Evolutionary conservation across 352 stramenopile species (phyloP), one percentile per base, ranked within the genome.

Genomic region (Globisporangium cystogenes): DNA sequence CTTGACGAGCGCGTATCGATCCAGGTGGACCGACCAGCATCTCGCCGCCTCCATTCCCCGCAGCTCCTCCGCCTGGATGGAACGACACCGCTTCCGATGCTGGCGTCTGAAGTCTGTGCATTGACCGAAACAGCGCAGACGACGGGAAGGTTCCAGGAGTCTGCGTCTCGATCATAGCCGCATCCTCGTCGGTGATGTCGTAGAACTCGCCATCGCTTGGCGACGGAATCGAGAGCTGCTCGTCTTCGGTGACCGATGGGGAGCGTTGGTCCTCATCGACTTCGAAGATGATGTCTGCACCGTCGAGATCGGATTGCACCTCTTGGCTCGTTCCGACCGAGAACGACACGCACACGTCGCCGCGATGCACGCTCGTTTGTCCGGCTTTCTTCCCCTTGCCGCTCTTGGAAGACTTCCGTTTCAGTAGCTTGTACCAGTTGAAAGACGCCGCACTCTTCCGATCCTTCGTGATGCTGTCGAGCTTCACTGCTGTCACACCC

Each of bases 341-440:
- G 58, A 95, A 90, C 8, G 82, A 93, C 15, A 93, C 60, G 18
- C 69, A 77, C 21, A 95, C 65, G 24, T 92, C 71, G 46, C 85
- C 85, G 18, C 78, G 74, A 48, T 93, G 81, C 27, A 83, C 73
- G 48, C 79, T 89, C 14, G 68, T 67, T 45, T 76, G 63, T 24
- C 60, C 67, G 51, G 67, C 67, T 56, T 62, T 70, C 23, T 53
- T 74, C 31, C 59, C 63, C 56, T 73, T 86, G 31, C 42, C 49
- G 41, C 88, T 75, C 29, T 77, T 75, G 16, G 78, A 74, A 8
- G 77, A 84, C 35, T 89, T 91, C 8, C 78, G 60, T 54, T 95
- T 95, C 1, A 93, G 59, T 10, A 95, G 42, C 40, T 91, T 92
- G 59, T 95, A 93, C 81, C 81, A 93, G 56, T 92, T 90, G 57